Base-by-base conservation (phyloP, 345 rosid genomes). In the Syzygium aromaticum region DNA sequence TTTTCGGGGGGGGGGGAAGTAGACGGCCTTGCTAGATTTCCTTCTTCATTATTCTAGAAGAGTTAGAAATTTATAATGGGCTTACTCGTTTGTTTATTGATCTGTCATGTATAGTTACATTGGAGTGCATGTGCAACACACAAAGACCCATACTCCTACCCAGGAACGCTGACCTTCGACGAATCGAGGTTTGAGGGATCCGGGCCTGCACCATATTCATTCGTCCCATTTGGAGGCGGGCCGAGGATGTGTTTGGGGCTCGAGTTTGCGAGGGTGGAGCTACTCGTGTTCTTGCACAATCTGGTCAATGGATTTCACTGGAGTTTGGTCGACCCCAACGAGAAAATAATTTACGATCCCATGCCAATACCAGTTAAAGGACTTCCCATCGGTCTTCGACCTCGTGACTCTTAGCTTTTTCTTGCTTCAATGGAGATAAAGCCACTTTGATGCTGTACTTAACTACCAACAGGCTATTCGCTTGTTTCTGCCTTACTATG, bases 161-260 rank as follows among this genome's bases (percentile, higher is more conserved):
- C 85, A 38, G 46, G 63, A 7, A 77, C 84, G 16, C 84, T 82
- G 84, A 52, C 51, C 10, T 90, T 90, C 73, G 90, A 87, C 46
- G 87, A 53, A 54, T 87, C 89, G 28, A 90, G 92, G 30, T 89
- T 87, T 30, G 88, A 86, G 16, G 82, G 85, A 80, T 22, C 61
- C 1, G 88, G 91, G 16, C 89, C 89, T 15, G 63, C 88, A 6
- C 89, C 88, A 6, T 84, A 80, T 46, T 86, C 87, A 11, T 88
- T 80, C 61, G 88, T 88, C 51, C 91, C 91, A 5, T 90, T 90
- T 16, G 91, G 91, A 57, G 91, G 90, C 2, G 91, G 91, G n/a
- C 87, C 90, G 22, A 88, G 91, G 85, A 89, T 89, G 78, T 90
- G 90, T 82, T 33, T 86, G 40, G 92, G 92, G 19, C 49, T 77